Conservation (phyloP, 306 rosid genomes). For the Chamaecrista fasciculata region DNA sequence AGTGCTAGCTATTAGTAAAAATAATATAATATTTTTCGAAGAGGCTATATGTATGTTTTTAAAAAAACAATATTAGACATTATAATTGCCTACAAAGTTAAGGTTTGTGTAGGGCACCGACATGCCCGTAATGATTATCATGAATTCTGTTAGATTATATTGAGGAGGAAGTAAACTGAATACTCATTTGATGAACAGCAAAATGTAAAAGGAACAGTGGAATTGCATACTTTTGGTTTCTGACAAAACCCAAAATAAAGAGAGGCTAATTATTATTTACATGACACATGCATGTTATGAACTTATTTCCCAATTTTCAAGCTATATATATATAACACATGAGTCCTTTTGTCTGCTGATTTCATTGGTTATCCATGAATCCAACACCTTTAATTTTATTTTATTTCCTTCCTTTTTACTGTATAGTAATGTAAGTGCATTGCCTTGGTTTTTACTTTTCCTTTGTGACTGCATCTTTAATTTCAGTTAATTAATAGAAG, state of each 20-base stretch:
- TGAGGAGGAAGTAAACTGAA: constrained; percentile 14
- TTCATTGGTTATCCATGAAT: too few relatives aligned
- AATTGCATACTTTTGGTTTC: constrained; percentile 41
- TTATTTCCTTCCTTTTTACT: too few relatives aligned
- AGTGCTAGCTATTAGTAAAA: too few relatives aligned
- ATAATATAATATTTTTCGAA: too few relatives aligned
- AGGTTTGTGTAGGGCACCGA: constrained; percentile 45
- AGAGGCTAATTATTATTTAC: not conserved
- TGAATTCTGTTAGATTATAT: constrained; percentile 18
- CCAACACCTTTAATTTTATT: too few relatives aligned
- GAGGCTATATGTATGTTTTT: not conserved
- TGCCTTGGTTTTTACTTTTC: too few relatives aligned
- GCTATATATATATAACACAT: too few relatives aligned
- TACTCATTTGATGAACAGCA: constrained; percentile 9
- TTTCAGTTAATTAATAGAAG: too few relatives aligned
- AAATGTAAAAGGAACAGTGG: constrained; percentile 36
- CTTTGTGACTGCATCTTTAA: too few relatives aligned
- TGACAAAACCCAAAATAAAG: not conserved
- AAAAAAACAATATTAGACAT: not conserved
- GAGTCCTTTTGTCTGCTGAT: too few relatives aligned
- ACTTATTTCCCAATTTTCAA: not conserved
- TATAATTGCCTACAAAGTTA: constrained; percentile 41
- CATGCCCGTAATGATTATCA: not conserved
- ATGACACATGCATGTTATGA: not conserved
- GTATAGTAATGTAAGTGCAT: too few relatives aligned